Percentiles rank a stretch among this genome's conserved stretches.
These are phyloP conservation scores for Hypomontagnella monticulosa DNA, from an alignment of 495 filamentous ascomycete species.

Conservation along the genomic window DNA sequence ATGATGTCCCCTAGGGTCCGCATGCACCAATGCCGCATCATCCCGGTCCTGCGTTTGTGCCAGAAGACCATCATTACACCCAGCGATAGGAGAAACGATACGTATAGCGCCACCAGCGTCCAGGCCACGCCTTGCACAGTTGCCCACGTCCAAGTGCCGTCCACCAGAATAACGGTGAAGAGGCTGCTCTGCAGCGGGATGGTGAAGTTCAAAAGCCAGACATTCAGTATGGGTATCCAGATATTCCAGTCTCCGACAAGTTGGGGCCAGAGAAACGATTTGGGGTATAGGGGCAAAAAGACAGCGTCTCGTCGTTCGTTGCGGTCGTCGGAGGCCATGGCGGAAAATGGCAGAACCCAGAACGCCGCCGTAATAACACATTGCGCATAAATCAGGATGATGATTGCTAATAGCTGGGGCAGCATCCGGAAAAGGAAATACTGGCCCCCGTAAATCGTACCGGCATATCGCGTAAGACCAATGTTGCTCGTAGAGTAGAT, in stretches of 20 bases:
- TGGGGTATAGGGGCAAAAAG: conserved; percentile 62
- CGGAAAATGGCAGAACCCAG: conserved; percentile 78
- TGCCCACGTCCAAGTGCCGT: conserved; percentile 77
- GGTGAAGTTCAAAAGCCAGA: conserved; percentile 59
- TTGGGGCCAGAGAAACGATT: conserved; percentile 59
- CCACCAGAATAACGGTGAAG: conserved; percentile 56
- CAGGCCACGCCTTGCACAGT: conserved; percentile 79
- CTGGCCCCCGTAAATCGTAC: conserved; percentile 68
- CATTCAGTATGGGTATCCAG: conserved; percentile 54
- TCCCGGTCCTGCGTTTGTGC: conserved; percentile 68
- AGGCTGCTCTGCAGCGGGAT: conserved; percentile 59
- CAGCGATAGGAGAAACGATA: conserved; percentile 68
- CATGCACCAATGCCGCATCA: conserved; percentile 78
- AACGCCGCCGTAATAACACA: conserved; percentile 78
- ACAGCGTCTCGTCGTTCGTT: conserved; percentile 60
- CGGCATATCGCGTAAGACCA: conserved; percentile 72
- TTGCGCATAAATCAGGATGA: conserved; percentile 79
- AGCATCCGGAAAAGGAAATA: conserved; percentile 90
- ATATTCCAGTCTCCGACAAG: conserved; percentile 56
- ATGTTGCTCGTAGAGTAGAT: conserved; percentile 70
- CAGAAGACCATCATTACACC: conserved; percentile 60
- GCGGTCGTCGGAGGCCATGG: conserved; percentile 69
- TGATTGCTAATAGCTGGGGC: conserved; percentile 76
- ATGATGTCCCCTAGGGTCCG: conserved; percentile 81
- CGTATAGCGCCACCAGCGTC: conserved; percentile 78